Evolutionary conservation across 768 basidiomycete species (phyloP), one percentile per base, ranked within the genome.

Genomic region (Lentinula aciculospora): DNA sequence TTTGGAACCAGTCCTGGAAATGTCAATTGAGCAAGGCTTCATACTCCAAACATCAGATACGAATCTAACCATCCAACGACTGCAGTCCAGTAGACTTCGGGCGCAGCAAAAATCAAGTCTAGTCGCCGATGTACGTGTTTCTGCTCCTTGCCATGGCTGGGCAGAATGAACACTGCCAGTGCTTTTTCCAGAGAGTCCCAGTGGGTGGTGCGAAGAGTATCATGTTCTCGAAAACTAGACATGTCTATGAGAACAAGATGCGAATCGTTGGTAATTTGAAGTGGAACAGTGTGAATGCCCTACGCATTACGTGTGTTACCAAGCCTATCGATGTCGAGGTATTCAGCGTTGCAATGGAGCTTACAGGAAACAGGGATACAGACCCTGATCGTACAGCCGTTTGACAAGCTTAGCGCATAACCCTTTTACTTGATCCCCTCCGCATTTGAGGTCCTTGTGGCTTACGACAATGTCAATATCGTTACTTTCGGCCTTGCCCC

Each of bases 401-500:
- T 74, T 73, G 10, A 90, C 76, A 4, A 95, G 70, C 57, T 72
- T 78, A 58, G 80, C 76, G 62, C 86, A 83, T 1, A 94, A 74
- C 3, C 80, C 84, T 58, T 80, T 82, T n/a, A 87, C 77, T 45
- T 79, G 76, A 8, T 68, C 70, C 28, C 65, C 73, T 8, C 78
- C 81, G 4, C 65, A 68, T 42, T 69, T 62, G 53, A 70, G 64
- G 61, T 84, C 78, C 0, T 81, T 75, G 65, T 94, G 90, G 34
- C 86, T 89, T 66, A 96, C 88, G 1, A 97, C 82, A 57, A 98
- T 88, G 65, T 98, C 94, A 29, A 94, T 85, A 66, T 97, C 94
- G 64, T 88, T 91, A 65, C 88, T 91, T 59, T 83, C 71, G 2
- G 72, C 65, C 68, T 96, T 96, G 1, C 94, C 94, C 56, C 94